These are phyloP conservation scores for Claviceps arundinis DNA, from an alignment of 2,329 filamentous ascomycete species.

Conservation along the genomic window DNA sequence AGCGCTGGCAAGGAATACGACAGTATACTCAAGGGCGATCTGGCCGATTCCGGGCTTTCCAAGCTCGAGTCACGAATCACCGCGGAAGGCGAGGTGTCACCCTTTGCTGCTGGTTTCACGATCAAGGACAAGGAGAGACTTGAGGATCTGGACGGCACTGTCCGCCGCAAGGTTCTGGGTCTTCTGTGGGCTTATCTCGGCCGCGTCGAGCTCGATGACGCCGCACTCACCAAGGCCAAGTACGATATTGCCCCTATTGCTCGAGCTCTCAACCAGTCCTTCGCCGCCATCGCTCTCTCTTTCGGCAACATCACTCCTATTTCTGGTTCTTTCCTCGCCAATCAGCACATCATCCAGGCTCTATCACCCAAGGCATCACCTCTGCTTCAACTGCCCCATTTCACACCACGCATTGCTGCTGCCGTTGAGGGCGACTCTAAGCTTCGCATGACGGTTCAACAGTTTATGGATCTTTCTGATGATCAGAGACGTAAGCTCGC, in stretches of 20 bases:
- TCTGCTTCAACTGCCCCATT: slow-evolving; percentile 80
- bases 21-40: slow-evolving; percentile 59
- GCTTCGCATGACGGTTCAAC: slow-evolving; percentile 64
- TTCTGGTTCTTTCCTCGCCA: slow-evolving; percentile 65
- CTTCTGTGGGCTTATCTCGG: slow-evolving; percentile 93
- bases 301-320: slow-evolving; percentile 77
- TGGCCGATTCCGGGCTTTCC: slow-evolving; percentile 65
- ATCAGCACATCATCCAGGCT: slow-evolving; percentile 83
- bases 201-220: slow-evolving; percentile 71
- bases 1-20: slow-evolving; percentile 82
- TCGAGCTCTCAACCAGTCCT: slow-evolving; percentile 71
- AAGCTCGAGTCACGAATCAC: slow-evolving; percentile 74
- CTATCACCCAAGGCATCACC: slow-evolving; percentile 72
- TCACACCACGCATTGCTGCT: slow-evolving; percentile 53
- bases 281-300: slow-evolving; percentile 74
- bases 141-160: slow-evolving; percentile 65
- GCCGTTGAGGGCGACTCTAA: slow-evolving; percentile 64
- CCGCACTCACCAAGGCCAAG: slow-evolving; percentile 69
- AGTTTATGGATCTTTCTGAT: slow-evolving; percentile 78
- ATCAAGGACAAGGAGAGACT: slow-evolving; percentile 65
- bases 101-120: slow-evolving; percentile 45
- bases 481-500: slow-evolving; percentile 57
- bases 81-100: slow-evolving; percentile 39
- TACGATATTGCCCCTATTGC: slow-evolving; percentile 81
- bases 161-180: slow-evolving; percentile 73